Conservation (phyloP, 164 flowering plant genomes). For the Vitis rupestris region DNA sequence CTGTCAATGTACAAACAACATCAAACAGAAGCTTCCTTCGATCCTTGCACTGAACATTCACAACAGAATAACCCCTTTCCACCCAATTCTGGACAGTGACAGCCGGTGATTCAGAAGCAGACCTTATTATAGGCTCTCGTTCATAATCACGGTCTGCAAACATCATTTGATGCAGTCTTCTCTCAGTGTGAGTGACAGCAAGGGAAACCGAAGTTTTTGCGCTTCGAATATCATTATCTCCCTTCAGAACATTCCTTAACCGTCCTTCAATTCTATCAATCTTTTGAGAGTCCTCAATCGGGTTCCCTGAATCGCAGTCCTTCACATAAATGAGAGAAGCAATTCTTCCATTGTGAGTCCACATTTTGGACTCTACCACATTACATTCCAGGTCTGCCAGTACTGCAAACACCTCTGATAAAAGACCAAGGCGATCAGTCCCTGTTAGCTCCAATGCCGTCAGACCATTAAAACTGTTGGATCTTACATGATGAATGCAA, state of each 20-base stretch:
- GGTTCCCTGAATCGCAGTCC: conserved; percentile 57
- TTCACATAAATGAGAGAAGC: conserved; percentile 66
- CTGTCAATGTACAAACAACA: conserved; percentile 70
- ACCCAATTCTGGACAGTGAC: conserved; percentile 59
- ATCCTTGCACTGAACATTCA: conserved; percentile 63
- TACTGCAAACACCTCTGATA: conserved; percentile 82
- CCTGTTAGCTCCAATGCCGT: conserved; percentile 87
- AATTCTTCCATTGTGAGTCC: conserved; percentile 84
- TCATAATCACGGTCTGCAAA: conserved; percentile 78
- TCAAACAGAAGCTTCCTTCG: conserved; percentile 64
- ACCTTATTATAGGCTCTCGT: conserved; percentile 27
- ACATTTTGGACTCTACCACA: conserved; percentile 77
- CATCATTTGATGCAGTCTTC: conserved; percentile 89
- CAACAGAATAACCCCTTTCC: conserved; percentile 61
- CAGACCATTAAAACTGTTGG: conserved; percentile 38
- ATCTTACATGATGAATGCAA: conserved; percentile 36
- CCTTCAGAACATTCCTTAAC: conserved; percentile 64
- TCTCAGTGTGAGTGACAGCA: conserved; percentile 64
- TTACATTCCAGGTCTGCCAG: conserved; percentile 57
- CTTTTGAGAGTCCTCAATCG: conserved; percentile 55
- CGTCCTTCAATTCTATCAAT: conserved; percentile 51
- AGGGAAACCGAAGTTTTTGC: conserved; percentile 62
- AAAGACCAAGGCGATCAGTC: conserved; percentile 68
- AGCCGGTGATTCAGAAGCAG: conserved; percentile 23
- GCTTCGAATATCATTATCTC: conserved; percentile 61